Evolutionary conservation across 1,284 basidiomycete species (phyloP), one percentile per base, ranked within the genome.

Genomic region (Irpex sp.): DNA sequence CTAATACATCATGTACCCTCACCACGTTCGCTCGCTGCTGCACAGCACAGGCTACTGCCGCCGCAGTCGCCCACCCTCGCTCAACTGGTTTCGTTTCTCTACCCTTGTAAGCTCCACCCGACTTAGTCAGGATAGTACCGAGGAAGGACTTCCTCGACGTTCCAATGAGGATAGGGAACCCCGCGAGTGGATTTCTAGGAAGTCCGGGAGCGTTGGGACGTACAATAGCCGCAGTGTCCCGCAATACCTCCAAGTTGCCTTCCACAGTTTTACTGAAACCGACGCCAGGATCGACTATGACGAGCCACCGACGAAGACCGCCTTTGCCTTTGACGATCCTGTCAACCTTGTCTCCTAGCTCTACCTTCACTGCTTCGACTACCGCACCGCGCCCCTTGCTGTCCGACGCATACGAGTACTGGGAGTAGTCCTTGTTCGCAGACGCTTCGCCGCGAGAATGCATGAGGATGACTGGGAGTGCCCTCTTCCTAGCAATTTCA

Each of bases 231-330:
- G 75, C 67, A 2, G 88, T 79, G 42, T 82, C 68, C 6, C 86
- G 79, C 56, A 97, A 73, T 4, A 97, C 70, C 61, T 80, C 78
- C 23, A 96, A 67, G 73, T 97, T 96, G 3, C 84, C 93, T 19
- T 87, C 79, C 1, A 88, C 73, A 0, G 86, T 84, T 75, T 99
- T 99, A 71, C 96, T 96, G 72, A 98, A 99, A 5, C 97, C 96
- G 57, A 99, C 79, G 0, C 97, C 96, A 0, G 96, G 94, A 75
- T 98, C 97, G 12, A 93, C 80, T 58, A 98, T 83, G 61, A 98
- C 86, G 66, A 94, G 84, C 96, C 96, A 99, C 36, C 93, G 75
- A 59, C 91, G 81, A 4, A 99, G 77, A 7, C 95, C 94, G 2
- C 87, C 87, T 21, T 73, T 77, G 0, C 89, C 88, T 14, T 80